phyloP scores from a whole-genome alignment of 2,329 filamentous ascomycete species.

The Colletotrichum sp. region DNA sequence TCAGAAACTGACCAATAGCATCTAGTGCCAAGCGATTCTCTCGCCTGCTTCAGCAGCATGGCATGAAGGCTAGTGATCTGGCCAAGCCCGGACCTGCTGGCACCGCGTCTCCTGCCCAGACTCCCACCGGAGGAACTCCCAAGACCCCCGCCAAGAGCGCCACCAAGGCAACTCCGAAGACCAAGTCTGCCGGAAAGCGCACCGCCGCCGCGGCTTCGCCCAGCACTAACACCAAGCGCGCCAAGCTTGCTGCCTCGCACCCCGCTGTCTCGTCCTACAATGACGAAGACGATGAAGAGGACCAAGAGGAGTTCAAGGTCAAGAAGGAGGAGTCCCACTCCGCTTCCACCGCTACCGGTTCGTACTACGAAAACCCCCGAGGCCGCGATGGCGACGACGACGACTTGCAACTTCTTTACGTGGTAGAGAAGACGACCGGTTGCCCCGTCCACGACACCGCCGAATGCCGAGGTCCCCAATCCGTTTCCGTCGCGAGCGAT shows the following conservation, averaged over 20 bases:
- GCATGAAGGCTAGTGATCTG: constrained; percentile 38
- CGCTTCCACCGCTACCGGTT: neutral
- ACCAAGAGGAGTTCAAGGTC: constrained; percentile 1
- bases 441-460: constrained; percentile 9
- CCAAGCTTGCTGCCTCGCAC: constrained; percentile 11
- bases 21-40: constrained; percentile 71
- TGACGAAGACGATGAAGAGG: constrained; percentile 4
- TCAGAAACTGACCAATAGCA: neutral
- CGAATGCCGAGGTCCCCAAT: neutral
- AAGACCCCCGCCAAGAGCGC: constrained; percentile 24
- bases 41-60: constrained; percentile 66
- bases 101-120: constrained; percentile 9
- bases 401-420: constrained; percentile 19
- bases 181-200: constrained; percentile 11
- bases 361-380: constrained; percentile 8
- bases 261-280: constrained; percentile 8
- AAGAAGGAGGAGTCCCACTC: constrained; percentile 1
- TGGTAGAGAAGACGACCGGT: constrained; percentile 11
- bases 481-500: constrained; percentile 14
- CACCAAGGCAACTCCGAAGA: constrained; percentile 27
- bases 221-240: constrained; percentile 11
- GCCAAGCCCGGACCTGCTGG: constrained; percentile 16
- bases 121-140: constrained; percentile 9
- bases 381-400: constrained; percentile 15
- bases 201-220: neutral